Conservation (phyloP, 805 yeast genomes). For the Saccharomycopsis fermentans region DNA sequence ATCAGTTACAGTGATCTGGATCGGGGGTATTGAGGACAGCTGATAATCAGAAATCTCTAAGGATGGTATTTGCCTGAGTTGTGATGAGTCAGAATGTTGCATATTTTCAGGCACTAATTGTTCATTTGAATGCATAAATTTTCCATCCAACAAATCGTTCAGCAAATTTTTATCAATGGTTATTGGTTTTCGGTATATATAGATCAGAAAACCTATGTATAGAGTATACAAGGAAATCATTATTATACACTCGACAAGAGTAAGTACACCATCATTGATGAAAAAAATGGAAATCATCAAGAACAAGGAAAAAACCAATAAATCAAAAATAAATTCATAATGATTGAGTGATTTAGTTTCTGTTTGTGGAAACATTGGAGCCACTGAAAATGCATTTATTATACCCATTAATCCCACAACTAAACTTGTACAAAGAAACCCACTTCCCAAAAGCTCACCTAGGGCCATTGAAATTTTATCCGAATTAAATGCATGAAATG, state of each 20-base stretch:
- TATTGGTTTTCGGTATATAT: not conserved
- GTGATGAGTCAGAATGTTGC: not conserved
- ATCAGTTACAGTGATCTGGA: not conserved
- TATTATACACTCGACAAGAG: slow-evolving; percentile 6
- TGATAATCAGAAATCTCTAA: not conserved
- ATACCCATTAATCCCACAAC: slow-evolving; percentile 74
- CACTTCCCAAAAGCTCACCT: slow-evolving; percentile 85
- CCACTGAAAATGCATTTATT: slow-evolving; percentile 50
- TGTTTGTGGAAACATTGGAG: slow-evolving; percentile 1
- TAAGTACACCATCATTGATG: slow-evolving; percentile 12
- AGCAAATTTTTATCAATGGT: not conserved
- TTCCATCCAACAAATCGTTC: not conserved
- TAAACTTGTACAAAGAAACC: slow-evolving; percentile 67
- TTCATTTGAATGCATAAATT: not conserved
- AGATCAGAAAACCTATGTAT: slow-evolving; percentile 7
- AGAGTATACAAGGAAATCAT: slow-evolving; percentile 7
- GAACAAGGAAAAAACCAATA: slow-evolving; percentile 19
- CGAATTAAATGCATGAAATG: slow-evolving; percentile 67
- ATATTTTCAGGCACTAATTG: not conserved
- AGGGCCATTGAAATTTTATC: slow-evolving; percentile 71
- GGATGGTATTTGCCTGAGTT: not conserved
- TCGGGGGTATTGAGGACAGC: not conserved
- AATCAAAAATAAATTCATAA: slow-evolving; percentile 20
- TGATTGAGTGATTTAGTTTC: slow-evolving; percentile 9
- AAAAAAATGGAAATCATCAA: slow-evolving; percentile 17